Evolutionary conservation across 2,329 filamentous ascomycete species (phyloP), one percentile per base, ranked within the genome.

Genomic region (Pyrenochaeta sp.): DNA sequence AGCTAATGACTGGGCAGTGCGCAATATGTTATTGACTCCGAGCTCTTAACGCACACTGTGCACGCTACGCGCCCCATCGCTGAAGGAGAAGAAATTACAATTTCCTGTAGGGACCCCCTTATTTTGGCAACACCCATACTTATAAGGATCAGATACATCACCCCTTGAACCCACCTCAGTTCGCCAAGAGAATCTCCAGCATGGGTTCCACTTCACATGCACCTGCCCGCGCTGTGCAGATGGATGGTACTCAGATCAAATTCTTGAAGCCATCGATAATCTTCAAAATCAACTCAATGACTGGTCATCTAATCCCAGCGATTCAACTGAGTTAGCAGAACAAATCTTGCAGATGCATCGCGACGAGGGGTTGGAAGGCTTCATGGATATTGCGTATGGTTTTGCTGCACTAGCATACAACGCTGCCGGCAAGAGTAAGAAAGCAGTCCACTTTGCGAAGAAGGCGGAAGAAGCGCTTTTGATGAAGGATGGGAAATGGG

Each of bases 171-270:
- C 49, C 4, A 67, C 66, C 2, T 45, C 55, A 1, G 51, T 54
- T 1, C 69, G 78, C 17, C 72, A 74, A 52, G 56, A 60, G 0
- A 64, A 72, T 41, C 64, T 77, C 5, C 48, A 54, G 15, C 51
- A 68, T 7, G 73, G 71, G 6, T 77, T 78, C 51, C 73, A 76
- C n/a, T 80, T 80, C 49, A 72, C 61, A 1, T 80, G 78, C 53
- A 58, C 62, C 1, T 80, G 78, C 54, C 30, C 60, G 1, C 73
- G 75, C 29, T 80, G 78, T 52, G 61, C 56, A 2, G 23, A 27
- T 4, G 33, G 60, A 3, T 54, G 64, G 1, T 32, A 57, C 11
- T 73, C 74, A 2, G 77, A 79, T 48, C 35, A 51, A 2, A 66
- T 60, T 0, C 60, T 80, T 5, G 39, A 45, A 2, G 43, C 60